Evolutionary conservation across 106 monocot species (phyloP), one percentile per base, ranked within the genome.

Genomic region (Dendrobium officinale): DNA sequence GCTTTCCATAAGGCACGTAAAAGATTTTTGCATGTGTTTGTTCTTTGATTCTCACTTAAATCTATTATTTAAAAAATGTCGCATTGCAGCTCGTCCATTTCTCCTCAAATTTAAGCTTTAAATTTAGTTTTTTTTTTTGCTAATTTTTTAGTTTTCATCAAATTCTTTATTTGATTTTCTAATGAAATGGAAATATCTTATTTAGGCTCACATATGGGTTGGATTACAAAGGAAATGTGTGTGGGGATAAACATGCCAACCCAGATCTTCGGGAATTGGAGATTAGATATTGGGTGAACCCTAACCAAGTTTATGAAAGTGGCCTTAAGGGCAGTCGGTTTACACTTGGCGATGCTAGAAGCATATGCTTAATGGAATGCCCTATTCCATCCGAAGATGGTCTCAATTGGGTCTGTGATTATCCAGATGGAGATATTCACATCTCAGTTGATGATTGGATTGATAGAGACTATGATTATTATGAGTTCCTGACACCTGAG

Each of bases 221-320:
- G 47, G 99, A 99, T 82, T 99, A 99, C 77, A 93, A 95, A 91
- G 99, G 99, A 75, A 99, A 99, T 85, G 78, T 99, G 2, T 99
- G 99, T 77, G 99, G 99, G 33, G 70, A 87, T 79, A 89, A 77
- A 59, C 89, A 93, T 85, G 88, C 80, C n/a, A 79, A 93, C 77
- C 89, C 92, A 31, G 84, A 92, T 88, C 87, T 92, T 77, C 87
- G 86, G 33, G 92, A 92, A 79, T 42, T 92, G 66, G 89, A 92
- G 84, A 84, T 92, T 58, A 89, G 47, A 78, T 92, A 92, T 26
- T 89, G 92, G 89, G 80, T 89, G 86, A 92, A 92, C 76, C 88
- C 92, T 15, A 92, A 92, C 84, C 92, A 92, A 80, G 84, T 92
- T 47, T 92, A 89, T 44, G 79, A 88, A 79, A 92, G 92, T 80